Evolutionary conservation across 1,284 basidiomycete species (phyloP).

Genomic region (Malassezia pachydermatis): DNA sequence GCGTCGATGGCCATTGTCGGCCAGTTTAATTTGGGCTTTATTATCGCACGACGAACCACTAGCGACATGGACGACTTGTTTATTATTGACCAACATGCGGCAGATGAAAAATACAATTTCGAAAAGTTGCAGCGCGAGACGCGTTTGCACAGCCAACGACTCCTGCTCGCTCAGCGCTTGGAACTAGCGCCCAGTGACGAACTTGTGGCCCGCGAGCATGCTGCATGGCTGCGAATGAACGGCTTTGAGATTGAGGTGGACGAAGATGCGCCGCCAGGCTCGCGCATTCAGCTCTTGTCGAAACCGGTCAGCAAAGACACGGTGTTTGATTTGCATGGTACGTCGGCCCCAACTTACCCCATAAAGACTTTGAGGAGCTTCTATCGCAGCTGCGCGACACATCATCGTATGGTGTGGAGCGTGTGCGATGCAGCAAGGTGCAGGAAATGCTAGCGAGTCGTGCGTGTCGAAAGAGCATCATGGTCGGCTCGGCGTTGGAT

Average conservation of each 20-base stretch:
- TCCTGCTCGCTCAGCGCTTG: conserved; percentile 68
- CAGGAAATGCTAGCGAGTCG: conserved; percentile 90
- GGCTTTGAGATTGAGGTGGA: conserved; percentile 65
- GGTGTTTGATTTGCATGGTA: conserved; percentile 64
- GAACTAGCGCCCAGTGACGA: conserved; percentile 85
- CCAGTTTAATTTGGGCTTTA: conserved; percentile 94
- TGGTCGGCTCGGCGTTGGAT: conserved; percentile 80
- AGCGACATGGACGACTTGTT: conserved; percentile 55
- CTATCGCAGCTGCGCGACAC: conserved; percentile 72
- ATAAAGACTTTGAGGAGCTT: conserved; percentile 90
- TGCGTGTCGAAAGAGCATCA: conserved; percentile 88
- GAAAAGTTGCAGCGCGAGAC: conserved; percentile 82
- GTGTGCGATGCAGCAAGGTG: conserved; percentile 84
- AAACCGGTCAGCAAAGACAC: conserved; percentile 85
- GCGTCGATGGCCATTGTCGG: conserved; percentile 71
- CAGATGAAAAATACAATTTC: conserved; percentile 96
- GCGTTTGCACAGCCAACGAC: conserved; percentile 70
- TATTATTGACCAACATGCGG: conserved; percentile 67
- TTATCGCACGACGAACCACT: conserved; percentile 61
- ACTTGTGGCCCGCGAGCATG: conserved; percentile 73
- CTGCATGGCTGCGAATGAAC: conserved; percentile 68
- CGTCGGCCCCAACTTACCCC: conserved; percentile 15
- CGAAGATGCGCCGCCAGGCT: conserved; percentile 54
- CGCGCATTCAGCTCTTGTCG: conserved; percentile 62
- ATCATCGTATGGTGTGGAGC: conserved; percentile 54